phyloP scores from a whole-genome alignment of 2,329 filamentous ascomycete species.

The Aspergillus piperis region DNA sequence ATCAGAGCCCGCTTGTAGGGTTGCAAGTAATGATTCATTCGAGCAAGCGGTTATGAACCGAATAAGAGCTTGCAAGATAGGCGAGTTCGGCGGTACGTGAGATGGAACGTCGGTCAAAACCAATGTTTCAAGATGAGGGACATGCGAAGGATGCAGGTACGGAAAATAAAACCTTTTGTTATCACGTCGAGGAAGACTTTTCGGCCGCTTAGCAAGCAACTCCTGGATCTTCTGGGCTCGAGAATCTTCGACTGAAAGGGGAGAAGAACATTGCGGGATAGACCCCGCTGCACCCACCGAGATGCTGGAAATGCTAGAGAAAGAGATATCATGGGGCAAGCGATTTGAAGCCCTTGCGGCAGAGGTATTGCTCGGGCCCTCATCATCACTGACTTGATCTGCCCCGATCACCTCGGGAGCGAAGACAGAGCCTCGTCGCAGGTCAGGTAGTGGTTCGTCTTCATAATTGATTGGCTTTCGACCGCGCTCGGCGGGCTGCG shows the following conservation, averaged over 20 bases:
- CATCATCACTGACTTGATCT: background rate
- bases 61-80: conserved; percentile 49
- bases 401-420: conserved; percentile 48
- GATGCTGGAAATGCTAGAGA: background rate
- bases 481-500: background rate
- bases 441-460: conserved; percentile 35
- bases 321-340: conserved; percentile 2
- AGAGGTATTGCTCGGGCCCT: background rate
- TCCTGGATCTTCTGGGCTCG: conserved; percentile 38
- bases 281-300: conserved; percentile 9
- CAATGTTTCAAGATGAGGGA: conserved; percentile 57
- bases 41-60: conserved; percentile 60
- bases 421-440: conserved; percentile 46
- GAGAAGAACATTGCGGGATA: conserved; percentile 22
- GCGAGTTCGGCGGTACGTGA: conserved; percentile 42
- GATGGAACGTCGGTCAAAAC: conserved; percentile 59
- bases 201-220: conserved; percentile 42
- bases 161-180: conserved; percentile 31
- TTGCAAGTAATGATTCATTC: conserved; percentile 56
- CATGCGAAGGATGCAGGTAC: conserved; percentile 56
- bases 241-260: conserved; percentile 24
- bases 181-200: conserved; percentile 31
- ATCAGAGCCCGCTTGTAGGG: conserved; percentile 55
- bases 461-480: conserved; percentile 11
- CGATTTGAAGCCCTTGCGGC: background rate